phyloP scores from a whole-genome alignment of 1,139 yeast species.

The Geotrichum siamense region DNA sequence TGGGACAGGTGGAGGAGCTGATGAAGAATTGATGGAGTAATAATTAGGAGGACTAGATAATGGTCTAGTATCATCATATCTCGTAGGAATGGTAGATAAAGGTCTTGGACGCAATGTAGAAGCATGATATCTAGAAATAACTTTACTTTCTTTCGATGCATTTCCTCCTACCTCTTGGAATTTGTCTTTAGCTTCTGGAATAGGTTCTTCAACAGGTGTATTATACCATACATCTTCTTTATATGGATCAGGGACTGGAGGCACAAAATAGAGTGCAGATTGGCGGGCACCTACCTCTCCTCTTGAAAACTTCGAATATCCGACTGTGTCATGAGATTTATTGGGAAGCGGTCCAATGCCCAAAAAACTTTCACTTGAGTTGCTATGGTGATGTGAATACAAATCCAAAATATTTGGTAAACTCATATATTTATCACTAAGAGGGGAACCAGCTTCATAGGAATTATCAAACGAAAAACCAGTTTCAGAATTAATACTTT shows the following conservation, averaged over 20 bases:
- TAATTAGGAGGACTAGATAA: slow-evolving; percentile 1
- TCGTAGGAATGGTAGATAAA: background rate
- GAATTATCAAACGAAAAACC: background rate
- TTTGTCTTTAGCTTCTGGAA: background rate
- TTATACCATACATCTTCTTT: background rate
- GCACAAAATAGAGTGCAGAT: slow-evolving; percentile 10
- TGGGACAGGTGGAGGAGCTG: slow-evolving; percentile 1
- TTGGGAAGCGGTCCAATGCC: background rate
- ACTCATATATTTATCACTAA: slow-evolving; percentile 5
- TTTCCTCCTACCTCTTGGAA: background rate
- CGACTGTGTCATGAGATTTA: background rate
- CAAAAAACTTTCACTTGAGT: background rate
- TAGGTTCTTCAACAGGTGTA: background rate
- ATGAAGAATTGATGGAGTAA: no score
- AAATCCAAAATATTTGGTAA: slow-evolving; percentile 1
- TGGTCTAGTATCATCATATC: background rate
- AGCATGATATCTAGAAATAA: background rate
- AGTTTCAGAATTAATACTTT: background rate
- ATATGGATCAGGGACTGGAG: slow-evolving; percentile 6
- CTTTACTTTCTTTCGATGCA: background rate
- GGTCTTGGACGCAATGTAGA: slow-evolving; percentile 2
- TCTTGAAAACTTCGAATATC: slow-evolving; percentile 8
- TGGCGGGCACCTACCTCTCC: slow-evolving; percentile 9
- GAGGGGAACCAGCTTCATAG: background rate
- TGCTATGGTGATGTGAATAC: background rate